Conservation (phyloP, 495 filamentous ascomycete species). For the Aspergillus funiculosus region DNA sequence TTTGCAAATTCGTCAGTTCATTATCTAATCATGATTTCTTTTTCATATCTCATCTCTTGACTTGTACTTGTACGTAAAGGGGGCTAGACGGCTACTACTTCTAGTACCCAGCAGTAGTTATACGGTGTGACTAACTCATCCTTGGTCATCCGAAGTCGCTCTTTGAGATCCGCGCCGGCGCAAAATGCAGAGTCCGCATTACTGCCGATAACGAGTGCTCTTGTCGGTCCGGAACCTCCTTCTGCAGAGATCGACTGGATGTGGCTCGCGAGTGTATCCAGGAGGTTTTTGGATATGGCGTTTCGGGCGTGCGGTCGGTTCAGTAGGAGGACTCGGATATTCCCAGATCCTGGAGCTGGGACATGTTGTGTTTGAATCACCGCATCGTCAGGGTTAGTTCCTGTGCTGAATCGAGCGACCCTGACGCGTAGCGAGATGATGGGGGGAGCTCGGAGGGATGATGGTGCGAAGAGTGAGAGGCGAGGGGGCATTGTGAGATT, state of each 20-base stretch:
- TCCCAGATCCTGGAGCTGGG: conserved; percentile 72
- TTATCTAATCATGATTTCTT: too few species aligned
- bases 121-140: conserved; percentile 61
- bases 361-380: conserved; percentile 65
- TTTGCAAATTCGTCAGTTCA: too few species aligned
- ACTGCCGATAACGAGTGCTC: conserved; percentile 73
- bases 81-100: too few species aligned
- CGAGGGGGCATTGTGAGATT: conserved; percentile 30
- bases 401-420: conserved; percentile 36
- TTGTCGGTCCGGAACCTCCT: conserved; percentile 56
- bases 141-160: conserved; percentile 64
- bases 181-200: conserved; percentile 79
- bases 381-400: conserved; percentile 35
- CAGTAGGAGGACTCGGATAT: conserved; percentile 81
- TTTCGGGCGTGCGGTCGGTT: conserved; percentile 81
- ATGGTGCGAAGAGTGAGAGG: conserved; percentile 23
- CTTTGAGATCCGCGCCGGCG: conserved; percentile 91
- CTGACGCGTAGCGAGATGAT: conserved; percentile 25
- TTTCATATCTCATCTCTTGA: too few species aligned
- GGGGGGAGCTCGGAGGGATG: conserved; percentile 18
- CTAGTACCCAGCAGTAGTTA: too few species aligned
- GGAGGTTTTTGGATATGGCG: conserved; percentile 74
- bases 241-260: conserved; percentile 64
- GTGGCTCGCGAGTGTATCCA: conserved; percentile 62
- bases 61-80: too few species aligned